phyloP scores from a whole-genome alignment of 192 early-diverging fungal genomes.

The Linnemannia exigua region DNA sequence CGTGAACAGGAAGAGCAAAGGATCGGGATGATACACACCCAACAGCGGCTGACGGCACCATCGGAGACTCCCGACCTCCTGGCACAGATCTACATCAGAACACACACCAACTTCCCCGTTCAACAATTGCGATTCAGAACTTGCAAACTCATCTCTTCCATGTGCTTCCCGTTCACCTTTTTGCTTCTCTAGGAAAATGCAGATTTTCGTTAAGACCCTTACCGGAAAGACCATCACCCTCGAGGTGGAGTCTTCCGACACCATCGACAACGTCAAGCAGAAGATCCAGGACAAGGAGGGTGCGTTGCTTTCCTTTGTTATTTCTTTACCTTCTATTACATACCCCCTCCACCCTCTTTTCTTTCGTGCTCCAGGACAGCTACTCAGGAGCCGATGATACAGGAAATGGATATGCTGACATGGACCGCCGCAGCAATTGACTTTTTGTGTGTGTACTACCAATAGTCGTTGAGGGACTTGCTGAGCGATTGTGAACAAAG shows the following conservation, averaged over 20 bases:
- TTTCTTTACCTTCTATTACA: background rate
- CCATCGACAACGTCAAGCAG: slow-evolving; percentile 92
- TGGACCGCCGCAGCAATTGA: background rate
- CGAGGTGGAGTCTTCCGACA: slow-evolving; percentile 94
- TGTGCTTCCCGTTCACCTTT: background rate
- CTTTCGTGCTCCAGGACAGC: background rate
- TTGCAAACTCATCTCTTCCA: background rate
- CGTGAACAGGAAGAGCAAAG: background rate
- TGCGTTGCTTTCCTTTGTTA: slow-evolving; percentile 35
- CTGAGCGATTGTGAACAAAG: background rate
- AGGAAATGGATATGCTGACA: background rate
- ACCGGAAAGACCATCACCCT: slow-evolving; percentile 90
- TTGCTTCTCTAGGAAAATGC: slow-evolving; percentile 67
- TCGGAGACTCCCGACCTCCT: background rate
- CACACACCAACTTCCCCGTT: background rate
- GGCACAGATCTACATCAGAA: background rate
- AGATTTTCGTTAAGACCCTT: slow-evolving; percentile 92
- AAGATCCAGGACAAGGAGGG: slow-evolving; percentile 99
- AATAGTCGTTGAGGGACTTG: background rate
- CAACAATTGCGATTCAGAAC: background rate
- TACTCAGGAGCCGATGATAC: background rate
- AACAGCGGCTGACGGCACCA: background rate
- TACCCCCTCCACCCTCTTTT: background rate
- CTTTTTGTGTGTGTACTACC: background rate
- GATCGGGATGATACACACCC: background rate